These are phyloP conservation scores for Fusarium ambrosium DNA, from an alignment of 2,329 filamentous ascomycete species.

Conservation along the genomic window DNA sequence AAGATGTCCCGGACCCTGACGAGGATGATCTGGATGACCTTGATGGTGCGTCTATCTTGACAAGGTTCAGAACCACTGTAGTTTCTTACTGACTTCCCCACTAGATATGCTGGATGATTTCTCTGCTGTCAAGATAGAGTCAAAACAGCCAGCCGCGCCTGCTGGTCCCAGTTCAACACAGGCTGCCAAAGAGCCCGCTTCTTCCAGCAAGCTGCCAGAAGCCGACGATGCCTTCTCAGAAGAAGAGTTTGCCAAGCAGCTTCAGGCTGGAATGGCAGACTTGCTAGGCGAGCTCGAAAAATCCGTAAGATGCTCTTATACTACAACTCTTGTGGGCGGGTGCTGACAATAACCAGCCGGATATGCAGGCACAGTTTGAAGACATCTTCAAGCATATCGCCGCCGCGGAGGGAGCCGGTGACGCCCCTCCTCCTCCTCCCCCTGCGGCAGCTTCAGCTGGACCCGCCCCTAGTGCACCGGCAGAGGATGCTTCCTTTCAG, in stretches of 20 bases:
- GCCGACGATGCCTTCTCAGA: slow-evolving; percentile 68
- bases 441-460: slow-evolving; percentile 33
- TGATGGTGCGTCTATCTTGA: slow-evolving; percentile 72
- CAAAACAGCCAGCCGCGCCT: slow-evolving; percentile 44
- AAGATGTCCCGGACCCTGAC: slow-evolving; percentile 86
- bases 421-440: slow-evolving; percentile 36
- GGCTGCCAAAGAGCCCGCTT: slow-evolving; percentile 53
- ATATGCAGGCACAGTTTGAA: slow-evolving; percentile 85
- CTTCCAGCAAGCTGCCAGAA: slow-evolving; percentile 39
- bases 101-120: slow-evolving; percentile 95
- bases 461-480: slow-evolving; percentile 52
- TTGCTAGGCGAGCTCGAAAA: slow-evolving; percentile 79
- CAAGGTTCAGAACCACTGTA: neutral
- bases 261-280: slow-evolving; percentile 92
- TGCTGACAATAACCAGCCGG: slow-evolving; percentile 60
- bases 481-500: slow-evolving; percentile 80
- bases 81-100: slow-evolving; percentile 17
- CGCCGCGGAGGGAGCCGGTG: slow-evolving; percentile 59
- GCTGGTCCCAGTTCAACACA: slow-evolving; percentile 47
- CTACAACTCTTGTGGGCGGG: neutral
- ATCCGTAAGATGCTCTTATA: slow-evolving; percentile 60
- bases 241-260: slow-evolving; percentile 84
- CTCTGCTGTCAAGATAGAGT: slow-evolving; percentile 70
- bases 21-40: slow-evolving; percentile 93
- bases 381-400: slow-evolving; percentile 81